Percentiles rank a stretch among this genome's conserved stretches.
These are phyloP conservation scores for Magnaporthiopsis incrustans DNA, from an alignment of 2,329 filamentous ascomycete genomes.

Conservation along the genomic window DNA sequence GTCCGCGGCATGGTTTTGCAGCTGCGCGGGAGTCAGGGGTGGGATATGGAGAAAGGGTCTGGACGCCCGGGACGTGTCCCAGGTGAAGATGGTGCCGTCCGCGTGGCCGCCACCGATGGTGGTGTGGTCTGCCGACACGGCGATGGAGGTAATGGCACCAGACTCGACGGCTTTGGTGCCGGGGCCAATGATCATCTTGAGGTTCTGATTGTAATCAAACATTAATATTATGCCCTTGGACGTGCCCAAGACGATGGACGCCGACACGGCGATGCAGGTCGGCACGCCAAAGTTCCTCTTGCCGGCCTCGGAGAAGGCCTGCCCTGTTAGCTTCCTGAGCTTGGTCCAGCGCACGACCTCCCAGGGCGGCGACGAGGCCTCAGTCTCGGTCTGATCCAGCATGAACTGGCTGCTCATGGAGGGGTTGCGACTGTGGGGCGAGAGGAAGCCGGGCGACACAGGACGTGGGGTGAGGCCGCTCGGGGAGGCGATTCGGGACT, in stretches of 20 bases:
- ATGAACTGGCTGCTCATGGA: slow-evolving; percentile 67
- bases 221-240: slow-evolving; percentile 90
- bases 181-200: slow-evolving; percentile 88
- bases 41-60: slow-evolving; percentile 84
- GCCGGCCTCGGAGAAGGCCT: slow-evolving; percentile 87
- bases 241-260: slow-evolving; percentile 83
- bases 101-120: slow-evolving; percentile 87
- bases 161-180: slow-evolving; percentile 93
- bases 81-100: slow-evolving; percentile 89
- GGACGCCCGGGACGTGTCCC: slow-evolving; percentile 79
- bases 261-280: slow-evolving; percentile 82
- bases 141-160: slow-evolving; percentile 76
- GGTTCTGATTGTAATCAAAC: slow-evolving; percentile 94
- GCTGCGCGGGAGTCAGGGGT: slow-evolving; percentile 59
- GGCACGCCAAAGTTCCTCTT: slow-evolving; percentile 88
- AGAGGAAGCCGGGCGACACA: slow-evolving; percentile 69
- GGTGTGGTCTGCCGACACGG: slow-evolving; percentile 87
- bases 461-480: slow-evolving; percentile 54
- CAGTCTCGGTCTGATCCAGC: slow-evolving; percentile 52
- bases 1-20: slow-evolving; percentile 61
- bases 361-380: slow-evolving; percentile 77
- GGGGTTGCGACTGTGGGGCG: slow-evolving; percentile 70
- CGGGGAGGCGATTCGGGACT: slow-evolving; percentile 69
- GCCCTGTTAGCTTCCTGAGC: slow-evolving; percentile 77
- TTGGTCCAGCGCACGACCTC: slow-evolving; percentile 96